Percentiles rank a stretch among this genome's conserved stretches.
phyloP scores from a whole-genome alignment of 805 yeast genomes.

The Yarrowia sp. region DNA sequence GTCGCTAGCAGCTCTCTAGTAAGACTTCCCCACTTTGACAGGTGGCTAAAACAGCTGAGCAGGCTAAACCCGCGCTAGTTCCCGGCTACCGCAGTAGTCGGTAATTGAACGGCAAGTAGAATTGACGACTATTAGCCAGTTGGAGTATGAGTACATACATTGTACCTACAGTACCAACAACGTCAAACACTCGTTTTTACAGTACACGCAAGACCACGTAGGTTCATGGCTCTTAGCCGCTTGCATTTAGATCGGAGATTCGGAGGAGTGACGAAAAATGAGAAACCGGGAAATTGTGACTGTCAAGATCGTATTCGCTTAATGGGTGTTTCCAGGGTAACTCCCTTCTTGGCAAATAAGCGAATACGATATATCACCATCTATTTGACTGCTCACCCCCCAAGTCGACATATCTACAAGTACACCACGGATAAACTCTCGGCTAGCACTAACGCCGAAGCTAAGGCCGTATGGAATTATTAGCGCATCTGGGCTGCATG shows the following conservation, averaged over 20 bases:
- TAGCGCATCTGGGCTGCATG: conserved; percentile 24
- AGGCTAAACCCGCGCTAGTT: too few species aligned
- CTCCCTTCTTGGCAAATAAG: too few species aligned
- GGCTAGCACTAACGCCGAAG: conserved; percentile 13
- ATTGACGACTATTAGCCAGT: too few species aligned
- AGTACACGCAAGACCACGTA: too few species aligned
- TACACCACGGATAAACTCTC: background rate
- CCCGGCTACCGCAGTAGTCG: background rate
- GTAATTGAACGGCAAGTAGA: too few species aligned
- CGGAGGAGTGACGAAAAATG: background rate
- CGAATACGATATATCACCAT: too few species aligned
- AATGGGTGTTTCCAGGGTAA: too few species aligned
- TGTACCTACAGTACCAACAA: background rate
- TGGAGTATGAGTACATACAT: too few species aligned
- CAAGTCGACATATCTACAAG: background rate
- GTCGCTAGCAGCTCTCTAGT: background rate
- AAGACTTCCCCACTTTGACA: background rate
- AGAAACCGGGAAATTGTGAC: too few species aligned
- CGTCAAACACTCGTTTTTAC: too few species aligned
- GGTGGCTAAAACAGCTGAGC: background rate
- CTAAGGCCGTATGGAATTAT: conserved; percentile 12
- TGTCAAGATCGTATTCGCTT: too few species aligned
- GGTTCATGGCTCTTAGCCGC: background rate
- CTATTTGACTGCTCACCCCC: too few species aligned
- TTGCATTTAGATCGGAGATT: background rate